These are phyloP conservation scores for Tillandsia fasciculata DNA, from an alignment of 176 grass and related monocot genomes.

Conservation along the genomic window DNA sequence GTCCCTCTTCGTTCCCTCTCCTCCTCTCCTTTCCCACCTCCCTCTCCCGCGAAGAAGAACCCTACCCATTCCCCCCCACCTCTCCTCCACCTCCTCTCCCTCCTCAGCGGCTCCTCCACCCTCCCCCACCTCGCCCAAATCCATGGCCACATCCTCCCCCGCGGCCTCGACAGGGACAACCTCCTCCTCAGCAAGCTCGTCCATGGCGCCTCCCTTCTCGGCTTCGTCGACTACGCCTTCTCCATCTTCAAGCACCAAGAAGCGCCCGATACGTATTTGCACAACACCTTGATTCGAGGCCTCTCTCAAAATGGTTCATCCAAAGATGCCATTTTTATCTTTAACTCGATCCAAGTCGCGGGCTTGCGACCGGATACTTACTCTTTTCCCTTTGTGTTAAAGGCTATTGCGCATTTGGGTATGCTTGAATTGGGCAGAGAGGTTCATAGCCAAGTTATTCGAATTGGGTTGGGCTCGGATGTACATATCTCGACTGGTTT, in stretches of 20 bases:
- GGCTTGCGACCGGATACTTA: slow-evolving; percentile 26
- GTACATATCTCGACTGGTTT: slow-evolving; percentile 38
- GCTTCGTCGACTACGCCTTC: slow-evolving; percentile 14
- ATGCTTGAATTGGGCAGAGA: slow-evolving; percentile 18
- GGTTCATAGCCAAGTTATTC: slow-evolving; percentile 34
- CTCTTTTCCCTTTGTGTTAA: slow-evolving; percentile 22
- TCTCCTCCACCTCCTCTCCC: slow-evolving; percentile 11
- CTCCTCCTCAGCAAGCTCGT: slow-evolving; percentile 28
- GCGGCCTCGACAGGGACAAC: slow-evolving; percentile 20
- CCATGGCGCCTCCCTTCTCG: slow-evolving; percentile 14
- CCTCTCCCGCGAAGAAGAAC: neutral
- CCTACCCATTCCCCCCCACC: neutral
- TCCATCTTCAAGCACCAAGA: slow-evolving; percentile 13
- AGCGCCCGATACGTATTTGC: slow-evolving; percentile 14
- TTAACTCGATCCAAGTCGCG: slow-evolving; percentile 9
- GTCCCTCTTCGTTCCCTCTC: neutral
- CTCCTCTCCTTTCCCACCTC: neutral
- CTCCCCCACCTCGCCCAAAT: slow-evolving; percentile 18
- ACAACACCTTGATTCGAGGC: slow-evolving; percentile 28
- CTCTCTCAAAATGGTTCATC: slow-evolving; percentile 18
- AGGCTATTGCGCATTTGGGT: slow-evolving; percentile 15
- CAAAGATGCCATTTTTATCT: slow-evolving; percentile 15
- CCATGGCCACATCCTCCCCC: slow-evolving; percentile 22
- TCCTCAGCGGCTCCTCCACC: slow-evolving; percentile 15
- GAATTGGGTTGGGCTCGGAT: slow-evolving; percentile 27